phyloP scores from a whole-genome alignment of 1,139 yeast genomes.

The Schizosaccharomyces versatilis region DNA sequence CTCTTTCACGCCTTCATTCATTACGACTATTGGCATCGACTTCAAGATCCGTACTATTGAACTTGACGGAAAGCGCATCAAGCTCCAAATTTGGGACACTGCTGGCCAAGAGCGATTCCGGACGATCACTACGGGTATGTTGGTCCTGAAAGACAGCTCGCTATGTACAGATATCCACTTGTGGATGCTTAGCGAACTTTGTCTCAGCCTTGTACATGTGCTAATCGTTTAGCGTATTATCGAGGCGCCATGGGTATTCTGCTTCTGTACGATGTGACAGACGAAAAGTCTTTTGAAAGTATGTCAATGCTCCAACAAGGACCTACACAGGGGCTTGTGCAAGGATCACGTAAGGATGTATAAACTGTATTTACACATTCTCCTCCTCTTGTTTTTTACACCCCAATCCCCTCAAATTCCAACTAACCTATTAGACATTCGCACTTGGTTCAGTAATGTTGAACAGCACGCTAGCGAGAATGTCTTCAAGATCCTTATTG shows the following conservation, averaged over 20 bases:
- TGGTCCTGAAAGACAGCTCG: neutral
- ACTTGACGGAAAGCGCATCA: slow-evolving; percentile 69
- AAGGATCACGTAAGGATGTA: too few relatives aligned
- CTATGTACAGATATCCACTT: too few relatives aligned
- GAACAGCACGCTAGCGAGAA: slow-evolving; percentile 92
- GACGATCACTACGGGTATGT: slow-evolving; percentile 1
- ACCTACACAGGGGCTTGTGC: too few relatives aligned
- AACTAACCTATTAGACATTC: slow-evolving; percentile 23
- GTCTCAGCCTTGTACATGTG: neutral
- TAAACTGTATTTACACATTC: too few relatives aligned
- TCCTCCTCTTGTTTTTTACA: too few relatives aligned
- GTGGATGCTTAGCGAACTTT: too few relatives aligned
- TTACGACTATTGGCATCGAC: slow-evolving; percentile 93
- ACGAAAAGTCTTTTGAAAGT: slow-evolving; percentile 73
- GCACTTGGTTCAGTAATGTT: slow-evolving; percentile 85
- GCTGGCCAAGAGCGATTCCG: slow-evolving; percentile 75
- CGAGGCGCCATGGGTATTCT: slow-evolving; percentile 98
- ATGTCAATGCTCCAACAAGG: slow-evolving; percentile 15
- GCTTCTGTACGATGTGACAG: slow-evolving; percentile 87
- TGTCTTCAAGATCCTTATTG: slow-evolving; percentile 80
- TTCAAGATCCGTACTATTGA: slow-evolving; percentile 93
- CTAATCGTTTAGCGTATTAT: slow-evolving; percentile 43
- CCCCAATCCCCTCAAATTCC: too few relatives aligned
- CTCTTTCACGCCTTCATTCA: slow-evolving; percentile 85
- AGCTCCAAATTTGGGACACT: slow-evolving; percentile 96